These are phyloP conservation scores for Phytophthora fragariae DNA, from an alignment of 352 stramenopile genomes.

Conservation along the genomic window DNA sequence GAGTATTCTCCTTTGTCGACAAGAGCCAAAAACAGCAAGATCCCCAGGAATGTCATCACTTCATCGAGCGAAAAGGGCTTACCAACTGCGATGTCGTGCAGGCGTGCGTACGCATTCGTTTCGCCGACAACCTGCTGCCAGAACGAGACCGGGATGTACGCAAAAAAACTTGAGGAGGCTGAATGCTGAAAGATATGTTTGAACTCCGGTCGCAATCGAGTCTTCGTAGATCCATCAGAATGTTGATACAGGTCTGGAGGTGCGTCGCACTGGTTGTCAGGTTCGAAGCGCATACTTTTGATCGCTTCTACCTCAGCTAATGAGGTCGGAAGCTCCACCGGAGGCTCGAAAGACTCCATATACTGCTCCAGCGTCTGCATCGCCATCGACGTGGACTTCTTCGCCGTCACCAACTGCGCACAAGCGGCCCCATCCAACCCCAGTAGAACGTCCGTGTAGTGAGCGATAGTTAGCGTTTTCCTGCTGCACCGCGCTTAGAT, in stretches of 20 bases:
- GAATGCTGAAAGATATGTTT: conserved; percentile 31
- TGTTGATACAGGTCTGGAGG: conserved; percentile 12
- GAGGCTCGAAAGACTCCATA: conserved; percentile 4
- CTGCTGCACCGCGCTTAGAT: neutral
- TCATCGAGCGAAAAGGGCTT: neutral
- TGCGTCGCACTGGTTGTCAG: neutral
- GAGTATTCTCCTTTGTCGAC: conserved; percentile 39
- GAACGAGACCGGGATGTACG: conserved; percentile 33
- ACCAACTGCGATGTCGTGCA: conserved; percentile 1
- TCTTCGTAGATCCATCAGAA: conserved; percentile 14
- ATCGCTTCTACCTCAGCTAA: conserved; percentile 3
- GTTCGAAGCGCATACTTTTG: conserved; percentile 14
- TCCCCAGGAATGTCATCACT: conserved; percentile 12
- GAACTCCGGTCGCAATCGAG: conserved; percentile 14
- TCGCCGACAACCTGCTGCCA: conserved; percentile 31
- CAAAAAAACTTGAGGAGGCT: conserved; percentile 28
- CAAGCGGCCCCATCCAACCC: neutral
- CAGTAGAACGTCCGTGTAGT: neutral
- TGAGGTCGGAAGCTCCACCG: neutral
- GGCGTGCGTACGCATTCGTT: conserved; percentile 14
- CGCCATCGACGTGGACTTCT: neutral
- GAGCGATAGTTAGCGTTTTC: conserved; percentile 11
- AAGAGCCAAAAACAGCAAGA: conserved; percentile 12
- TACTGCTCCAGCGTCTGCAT: neutral
- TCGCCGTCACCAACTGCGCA: conserved; percentile 17